Evolutionary conservation across 2,329 filamentous ascomycete species (phyloP).

Genomic region (Colletotrichum sp.): DNA sequence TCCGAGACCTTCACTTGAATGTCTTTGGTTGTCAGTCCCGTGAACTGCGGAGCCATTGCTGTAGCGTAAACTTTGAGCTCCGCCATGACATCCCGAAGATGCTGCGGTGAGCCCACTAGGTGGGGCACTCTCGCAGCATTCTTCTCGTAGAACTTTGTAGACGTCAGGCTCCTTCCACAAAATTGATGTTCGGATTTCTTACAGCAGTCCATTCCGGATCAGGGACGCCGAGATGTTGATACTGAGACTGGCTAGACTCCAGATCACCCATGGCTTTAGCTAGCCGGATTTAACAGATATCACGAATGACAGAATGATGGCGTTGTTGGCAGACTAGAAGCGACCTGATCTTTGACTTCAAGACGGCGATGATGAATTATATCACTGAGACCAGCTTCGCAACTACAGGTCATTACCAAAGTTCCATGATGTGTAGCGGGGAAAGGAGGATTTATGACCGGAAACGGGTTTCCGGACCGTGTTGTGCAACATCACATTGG

Average conservation of each 20-base stretch:
- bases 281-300: background rate
- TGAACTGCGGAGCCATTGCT: background rate
- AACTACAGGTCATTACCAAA: background rate
- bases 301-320: background rate
- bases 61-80: background rate
- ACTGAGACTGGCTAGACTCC: background rate
- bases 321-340: background rate
- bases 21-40: background rate
- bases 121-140: background rate
- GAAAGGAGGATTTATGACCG: background rate
- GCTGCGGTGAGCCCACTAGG: background rate
- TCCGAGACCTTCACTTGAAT: background rate
- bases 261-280: background rate
- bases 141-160: background rate
- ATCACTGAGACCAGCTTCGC: background rate
- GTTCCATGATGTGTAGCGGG: background rate
- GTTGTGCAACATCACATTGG: background rate
- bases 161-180: background rate
- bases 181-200: background rate
- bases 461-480: background rate
- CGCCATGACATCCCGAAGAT: background rate
- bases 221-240: background rate
- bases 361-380: background rate
- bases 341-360: accelerated
- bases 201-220: background rate